Evolutionary conservation across 2,329 filamentous ascomycete species (phyloP).

Genomic region (Aspergillus oerlinghausenensis): DNA sequence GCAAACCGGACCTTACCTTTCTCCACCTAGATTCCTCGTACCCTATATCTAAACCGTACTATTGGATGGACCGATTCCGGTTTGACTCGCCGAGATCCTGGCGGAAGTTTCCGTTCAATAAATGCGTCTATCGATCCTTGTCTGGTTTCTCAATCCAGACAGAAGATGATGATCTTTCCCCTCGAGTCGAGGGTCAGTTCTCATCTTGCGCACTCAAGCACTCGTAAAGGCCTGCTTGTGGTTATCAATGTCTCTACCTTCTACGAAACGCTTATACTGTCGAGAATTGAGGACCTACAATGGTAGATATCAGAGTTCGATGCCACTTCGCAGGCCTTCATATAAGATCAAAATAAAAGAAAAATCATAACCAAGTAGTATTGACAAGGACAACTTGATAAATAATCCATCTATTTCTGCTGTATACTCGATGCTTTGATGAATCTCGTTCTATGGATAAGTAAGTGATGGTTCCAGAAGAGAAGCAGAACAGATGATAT

Average conservation of each 20-base stretch:
- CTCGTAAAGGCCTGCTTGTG: not conserved
- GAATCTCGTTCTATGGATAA: not conserved
- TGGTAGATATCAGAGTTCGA: not conserved
- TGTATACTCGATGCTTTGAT: not conserved
- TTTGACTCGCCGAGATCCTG: conserved; percentile 10
- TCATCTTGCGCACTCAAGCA: not conserved
- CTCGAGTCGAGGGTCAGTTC: not conserved
- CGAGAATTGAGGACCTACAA: not conserved
- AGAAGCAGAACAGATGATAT: not conserved
- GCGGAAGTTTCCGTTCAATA: conserved; percentile 11
- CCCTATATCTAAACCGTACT: not conserved
- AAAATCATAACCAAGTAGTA: not conserved
- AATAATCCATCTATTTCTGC: not conserved
- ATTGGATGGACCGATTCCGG: conserved; percentile 5
- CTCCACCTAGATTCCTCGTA: conserved; percentile 4
- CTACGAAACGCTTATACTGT: not conserved
- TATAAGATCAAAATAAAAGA: not conserved
- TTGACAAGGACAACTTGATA: not conserved
- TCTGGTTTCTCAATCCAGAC: not conserved
- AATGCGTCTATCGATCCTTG: conserved; percentile 2
- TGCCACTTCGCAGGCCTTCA: not conserved
- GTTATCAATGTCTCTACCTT: not conserved
- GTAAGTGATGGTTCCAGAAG: not conserved
- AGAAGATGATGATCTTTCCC: not conserved
- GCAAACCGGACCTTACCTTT: conserved; percentile 1